Base-by-base conservation (phyloP, 345 rosid species). In the Gossypium mustelinum region DNA sequence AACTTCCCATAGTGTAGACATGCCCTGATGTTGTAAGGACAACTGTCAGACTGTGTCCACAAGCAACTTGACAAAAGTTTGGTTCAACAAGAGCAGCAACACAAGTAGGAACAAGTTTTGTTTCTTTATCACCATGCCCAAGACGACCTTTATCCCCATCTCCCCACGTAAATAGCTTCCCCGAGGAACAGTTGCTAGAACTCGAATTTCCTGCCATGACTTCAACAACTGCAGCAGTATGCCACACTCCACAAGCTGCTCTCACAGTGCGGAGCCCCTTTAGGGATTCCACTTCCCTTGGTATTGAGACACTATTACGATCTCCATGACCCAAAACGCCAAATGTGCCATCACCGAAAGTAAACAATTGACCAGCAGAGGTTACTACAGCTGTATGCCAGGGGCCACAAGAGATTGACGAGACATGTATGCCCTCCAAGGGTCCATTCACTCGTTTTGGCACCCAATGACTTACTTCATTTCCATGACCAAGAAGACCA, bases 91-190 rank as follows among this genome's bases (percentile, higher is more conserved):
- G 94, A 78, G 96, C 94, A 82, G 98, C 97, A 80, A 95, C 99
- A 82, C 93, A 90, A 51, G 98, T 93, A 72, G 99, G 99, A 77
- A 85, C 98, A 50, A 93, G 88, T 81, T 86, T 95, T 58, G 92
- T 75, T 81, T 95, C 99, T 84, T 89, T 95, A 84, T 93, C 92
- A 76, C 99, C 97, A 78, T 93, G 99, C 77, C 99, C 99, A 76
- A 95, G 99, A 76, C 97, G 90, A 45, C 93, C 91, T 78, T 95
- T 95, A 82, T 95, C 99, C 64, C 97, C 99, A 81, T 93, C 99
- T 22, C 99, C 99, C 99, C 99, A 95, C 9, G 97, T 95, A 79
- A 93, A 95, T 60, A 95, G 90, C 84, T 95, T 95, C 62, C 94
- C 99, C 22, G 93, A 88, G 39, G 99, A 93, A 81, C 98, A 87